Evolutionary conservation across 2,329 filamentous ascomycete genomes (phyloP).

Genomic region (Aspergillus vadensis): DNA sequence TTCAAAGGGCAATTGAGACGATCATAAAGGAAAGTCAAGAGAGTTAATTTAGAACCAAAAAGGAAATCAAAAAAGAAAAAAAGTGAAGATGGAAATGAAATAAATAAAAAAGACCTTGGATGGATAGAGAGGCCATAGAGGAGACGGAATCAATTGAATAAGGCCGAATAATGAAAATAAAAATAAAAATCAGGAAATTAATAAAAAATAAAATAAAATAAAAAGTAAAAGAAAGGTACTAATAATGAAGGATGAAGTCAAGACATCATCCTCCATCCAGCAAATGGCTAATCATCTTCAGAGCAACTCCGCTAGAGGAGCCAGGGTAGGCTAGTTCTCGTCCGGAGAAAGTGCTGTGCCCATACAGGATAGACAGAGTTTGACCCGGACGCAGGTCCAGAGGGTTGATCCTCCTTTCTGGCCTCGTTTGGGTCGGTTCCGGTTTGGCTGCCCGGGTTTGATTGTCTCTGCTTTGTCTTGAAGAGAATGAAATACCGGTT

Average conservation of each 20-base stretch:
- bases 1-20: slow-evolving; percentile 19
- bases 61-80: slow-evolving; percentile 16
- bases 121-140: slow-evolving; percentile 12
- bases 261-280: slow-evolving; percentile 38
- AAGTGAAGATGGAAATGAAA: slow-evolving; percentile 38
- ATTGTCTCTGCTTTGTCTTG: slow-evolving; percentile 30
- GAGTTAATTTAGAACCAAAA: slow-evolving; percentile 20
- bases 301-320: slow-evolving; percentile 27
- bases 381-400: slow-evolving; percentile 44
- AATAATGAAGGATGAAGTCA: slow-evolving; percentile 36
- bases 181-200: slow-evolving; percentile 16
- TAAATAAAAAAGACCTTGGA: slow-evolving; percentile 15
- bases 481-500: slow-evolving; percentile 34
- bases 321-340: slow-evolving; percentile 33
- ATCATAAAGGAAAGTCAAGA: slow-evolving; percentile 17
- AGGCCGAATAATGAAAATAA: slow-evolving; percentile 18
- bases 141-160: slow-evolving; percentile 15
- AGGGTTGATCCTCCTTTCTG: slow-evolving; percentile 43
- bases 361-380: slow-evolving; percentile 37
- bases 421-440: slow-evolving; percentile 36
- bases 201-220: slow-evolving; percentile 17
- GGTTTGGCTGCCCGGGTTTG: slow-evolving; percentile 32
- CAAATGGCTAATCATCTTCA: slow-evolving; percentile 28
- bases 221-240: slow-evolving; percentile 15
- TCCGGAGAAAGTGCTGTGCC: slow-evolving; percentile 34